Evolutionary conservation across 306 rosid species (phyloP).

Genomic region (Trifolium fragiferum): DNA sequence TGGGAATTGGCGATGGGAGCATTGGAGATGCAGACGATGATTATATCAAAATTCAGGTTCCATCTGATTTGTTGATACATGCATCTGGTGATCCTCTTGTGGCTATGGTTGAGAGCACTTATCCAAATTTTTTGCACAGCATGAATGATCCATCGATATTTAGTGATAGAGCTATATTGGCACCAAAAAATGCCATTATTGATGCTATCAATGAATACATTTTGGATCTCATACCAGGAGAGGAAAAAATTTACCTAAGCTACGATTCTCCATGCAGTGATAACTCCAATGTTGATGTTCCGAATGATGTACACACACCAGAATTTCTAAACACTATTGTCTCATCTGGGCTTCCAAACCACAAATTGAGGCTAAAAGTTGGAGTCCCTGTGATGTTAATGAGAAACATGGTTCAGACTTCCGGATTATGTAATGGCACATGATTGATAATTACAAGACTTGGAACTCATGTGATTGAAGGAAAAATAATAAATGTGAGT

Average conservation of each 20-base stretch:
- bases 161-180: background rate
- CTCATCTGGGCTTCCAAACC: no score
- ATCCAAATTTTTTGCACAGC: background rate
- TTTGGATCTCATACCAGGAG: no score
- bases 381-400: background rate
- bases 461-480: background rate
- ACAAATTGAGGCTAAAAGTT: no score
- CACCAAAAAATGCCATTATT: background rate
- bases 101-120: background rate
- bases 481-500: no score
- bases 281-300: no score
- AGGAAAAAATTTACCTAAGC: no score
- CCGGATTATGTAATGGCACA: background rate
- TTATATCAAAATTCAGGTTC: background rate
- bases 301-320: no score
- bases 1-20: background rate
- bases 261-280: no score
- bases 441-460: background rate
- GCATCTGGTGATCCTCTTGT: background rate
- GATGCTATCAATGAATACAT: background rate
- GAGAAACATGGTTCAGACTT: background rate
- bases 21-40: background rate
- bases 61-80: background rate
- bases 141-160: background rate
- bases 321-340: no score